These are phyloP conservation scores for Hamigera avellanea DNA, from an alignment of 495 filamentous ascomycete species.

Conservation along the genomic window DNA sequence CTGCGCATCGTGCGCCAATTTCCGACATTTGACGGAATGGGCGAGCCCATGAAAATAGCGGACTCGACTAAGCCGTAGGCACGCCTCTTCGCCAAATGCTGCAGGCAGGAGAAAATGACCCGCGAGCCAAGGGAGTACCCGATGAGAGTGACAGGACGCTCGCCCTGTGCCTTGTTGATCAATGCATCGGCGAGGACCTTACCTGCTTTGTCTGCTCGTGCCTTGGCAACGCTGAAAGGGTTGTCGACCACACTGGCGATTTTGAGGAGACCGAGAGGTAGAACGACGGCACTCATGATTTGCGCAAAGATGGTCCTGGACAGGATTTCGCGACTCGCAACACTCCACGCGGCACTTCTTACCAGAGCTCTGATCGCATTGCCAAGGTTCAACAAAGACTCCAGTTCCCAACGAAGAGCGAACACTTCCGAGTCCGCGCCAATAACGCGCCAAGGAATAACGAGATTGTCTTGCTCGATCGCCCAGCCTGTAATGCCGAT, in stretches of 20 bases:
- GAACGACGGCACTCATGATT: constrained; percentile 55
- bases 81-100: constrained; percentile 58
- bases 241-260: constrained; percentile 77
- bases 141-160: constrained; percentile 75
- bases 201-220: constrained; percentile 79
- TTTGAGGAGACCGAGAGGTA: constrained; percentile 71
- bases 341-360: constrained; percentile 63
- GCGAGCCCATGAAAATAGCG: constrained; percentile 72
- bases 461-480: constrained; percentile 55
- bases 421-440: constrained; percentile 65
- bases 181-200: constrained; percentile 76
- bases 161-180: constrained; percentile 78
- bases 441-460: constrained; percentile 64
- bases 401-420: constrained; percentile 73
- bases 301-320: constrained; percentile 66
- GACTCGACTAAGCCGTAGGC: constrained; percentile 83
- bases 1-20: constrained; percentile 60
- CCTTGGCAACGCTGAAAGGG: constrained; percentile 74
- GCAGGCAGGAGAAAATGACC: constrained; percentile 74
- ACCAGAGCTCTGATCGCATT: constrained; percentile 62
- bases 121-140: constrained; percentile 89
- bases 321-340: constrained; percentile 66
- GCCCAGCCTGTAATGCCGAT: constrained; percentile 80
- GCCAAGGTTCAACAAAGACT: constrained; percentile 66
- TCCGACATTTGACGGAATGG: constrained; percentile 52